Percentiles rank a stretch among this genome's conserved stretches.
phyloP scores from a whole-genome alignment of 768 basidiomycete genomes.

The Fomitopsis serialis region DNA sequence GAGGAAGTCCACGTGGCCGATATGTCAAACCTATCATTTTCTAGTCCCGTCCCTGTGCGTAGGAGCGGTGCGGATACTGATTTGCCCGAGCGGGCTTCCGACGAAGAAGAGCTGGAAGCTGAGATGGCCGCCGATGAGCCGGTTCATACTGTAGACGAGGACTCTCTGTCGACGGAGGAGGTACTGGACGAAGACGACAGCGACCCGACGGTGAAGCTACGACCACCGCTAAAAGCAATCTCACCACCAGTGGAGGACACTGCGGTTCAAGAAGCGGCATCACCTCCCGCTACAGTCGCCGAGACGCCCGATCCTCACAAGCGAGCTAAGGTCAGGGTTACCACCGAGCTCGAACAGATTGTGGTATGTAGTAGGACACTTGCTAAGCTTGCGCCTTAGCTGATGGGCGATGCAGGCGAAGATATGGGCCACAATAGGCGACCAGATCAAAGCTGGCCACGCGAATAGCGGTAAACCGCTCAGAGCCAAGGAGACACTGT shows the following conservation, averaged over 20 bases:
- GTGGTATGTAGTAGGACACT: slow-evolving; percentile 35
- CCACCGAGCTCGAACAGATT: slow-evolving; percentile 58
- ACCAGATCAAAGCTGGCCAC: slow-evolving; percentile 56
- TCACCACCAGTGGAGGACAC: too few relatives aligned
- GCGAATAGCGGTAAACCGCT: slow-evolving; percentile 35
- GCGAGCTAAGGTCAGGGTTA: slow-evolving; percentile 44
- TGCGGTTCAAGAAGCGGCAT: not conserved
- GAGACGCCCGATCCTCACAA: slow-evolving; percentile 14
- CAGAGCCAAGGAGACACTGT: slow-evolving; percentile 60
- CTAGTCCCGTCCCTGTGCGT: slow-evolving; percentile 29
- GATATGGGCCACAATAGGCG: slow-evolving; percentile 64
- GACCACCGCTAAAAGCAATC: too few relatives aligned
- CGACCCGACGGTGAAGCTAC: not conserved
- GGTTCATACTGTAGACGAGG: not conserved
- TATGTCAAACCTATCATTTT: slow-evolving; percentile 33
- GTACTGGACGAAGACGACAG: not conserved
- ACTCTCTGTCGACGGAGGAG: not conserved
- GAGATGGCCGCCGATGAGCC: slow-evolving; percentile 3
- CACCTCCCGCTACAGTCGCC: slow-evolving; percentile 4
- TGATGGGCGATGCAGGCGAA: slow-evolving; percentile 40
- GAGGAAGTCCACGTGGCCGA: slow-evolving; percentile 53
- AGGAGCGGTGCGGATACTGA: not conserved
- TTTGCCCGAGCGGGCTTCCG: not conserved
- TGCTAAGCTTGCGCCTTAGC: not conserved
- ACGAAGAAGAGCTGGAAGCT: slow-evolving; percentile 6